A percentile compares a stretch with the other conserved stretches of the same genome.
Evolutionary conservation across 2,329 filamentous ascomycete genomes (phyloP).

Genomic region (Phaeoacremonium minimum): DNA sequence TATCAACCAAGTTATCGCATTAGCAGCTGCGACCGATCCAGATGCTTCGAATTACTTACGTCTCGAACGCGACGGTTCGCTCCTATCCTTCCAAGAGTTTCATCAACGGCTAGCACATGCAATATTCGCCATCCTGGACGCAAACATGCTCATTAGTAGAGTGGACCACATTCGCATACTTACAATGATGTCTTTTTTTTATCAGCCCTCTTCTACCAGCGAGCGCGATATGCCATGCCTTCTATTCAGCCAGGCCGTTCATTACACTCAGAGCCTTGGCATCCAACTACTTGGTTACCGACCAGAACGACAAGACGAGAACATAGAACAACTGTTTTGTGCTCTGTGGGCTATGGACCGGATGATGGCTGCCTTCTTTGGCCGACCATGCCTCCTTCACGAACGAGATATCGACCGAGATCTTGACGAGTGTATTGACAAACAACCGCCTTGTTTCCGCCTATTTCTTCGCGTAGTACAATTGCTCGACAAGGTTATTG

Average conservation of each 20-base stretch:
- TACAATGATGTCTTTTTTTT: conserved; percentile 52
- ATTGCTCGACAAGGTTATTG: conserved; percentile 55
- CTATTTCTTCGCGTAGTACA: conserved; percentile 50
- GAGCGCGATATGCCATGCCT: conserved; percentile 52
- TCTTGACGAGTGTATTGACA: conserved; percentile 43
- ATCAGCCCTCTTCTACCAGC: conserved; percentile 48
- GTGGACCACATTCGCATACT: conserved; percentile 51
- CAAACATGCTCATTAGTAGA: conserved; percentile 49
- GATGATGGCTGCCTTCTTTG: conserved; percentile 55
- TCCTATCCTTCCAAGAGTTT: conserved; percentile 42
- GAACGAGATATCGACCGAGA: conserved; percentile 55
- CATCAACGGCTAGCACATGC: conserved; percentile 42
- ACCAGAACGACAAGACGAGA: conserved; percentile 27
- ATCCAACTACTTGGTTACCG: conserved; percentile 41
- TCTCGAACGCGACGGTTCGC: conserved; percentile 30
- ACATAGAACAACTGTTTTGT: conserved; percentile 48
- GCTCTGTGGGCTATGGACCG: conserved; percentile 58
- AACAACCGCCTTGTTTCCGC: conserved; percentile 50
- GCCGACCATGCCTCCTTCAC: conserved; percentile 55
- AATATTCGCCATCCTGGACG: conserved; percentile 44
- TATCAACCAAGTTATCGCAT: conserved; percentile 48
- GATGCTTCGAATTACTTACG: conserved; percentile 38
- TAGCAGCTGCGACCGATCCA: conserved; percentile 49
- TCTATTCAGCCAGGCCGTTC: conserved; percentile 47
- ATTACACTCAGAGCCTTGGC: conserved; percentile 53